Evolutionary conservation across 1,139 yeast species (phyloP), one percentile per base, ranked within the genome.

Genomic region (Sugiyamaella novakii): DNA sequence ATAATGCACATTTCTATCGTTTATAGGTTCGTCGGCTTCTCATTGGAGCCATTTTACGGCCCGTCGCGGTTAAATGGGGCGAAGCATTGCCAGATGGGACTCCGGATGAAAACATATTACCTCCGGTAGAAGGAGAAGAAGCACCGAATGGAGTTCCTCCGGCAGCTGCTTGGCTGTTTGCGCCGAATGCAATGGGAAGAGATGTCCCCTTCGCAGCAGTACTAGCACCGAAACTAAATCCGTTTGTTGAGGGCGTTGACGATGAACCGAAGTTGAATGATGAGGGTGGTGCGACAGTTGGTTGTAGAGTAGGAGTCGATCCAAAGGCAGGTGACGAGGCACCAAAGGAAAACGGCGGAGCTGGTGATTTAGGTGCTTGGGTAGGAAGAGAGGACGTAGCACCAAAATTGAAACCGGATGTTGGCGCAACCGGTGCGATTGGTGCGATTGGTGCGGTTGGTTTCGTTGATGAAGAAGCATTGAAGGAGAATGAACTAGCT

Each of bases 41-140:
- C 41, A 38, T 25, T 3, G 47, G 40, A 2, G 47, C 47, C 24
- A 43, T 18, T 34, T 42, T 43, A 12, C 51, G 47, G 8, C 47
- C 47, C 2, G 48, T 31, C 8, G 36, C 19, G 5, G 48, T 35
- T 5, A 43, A 45, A 25, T 39, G 36, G 4, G 37, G 10, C 7
- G 36, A 25, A 15, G 12, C n/a, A 5, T 35, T 31, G 31, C 24
- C 17, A 3, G 31, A 14, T 6, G 43, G 19, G 8, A 39, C 8
- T 10, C 49, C 49, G 4, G 49, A 15, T 3, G 48, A 18, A 25
- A 45, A 45, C 43, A 45, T 31, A 10, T 22, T 22, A 33, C 36
- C 43, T 12, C 19, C 27, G 17, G 35, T 14, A 22, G 40, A 38
- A 15, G 47, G 36, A 10, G 47, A 43, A 5, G 47, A 27, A 3